Evolutionary conservation across 768 basidiomycete species (phyloP).

Genomic region (Rubroboletus satanas): DNA sequence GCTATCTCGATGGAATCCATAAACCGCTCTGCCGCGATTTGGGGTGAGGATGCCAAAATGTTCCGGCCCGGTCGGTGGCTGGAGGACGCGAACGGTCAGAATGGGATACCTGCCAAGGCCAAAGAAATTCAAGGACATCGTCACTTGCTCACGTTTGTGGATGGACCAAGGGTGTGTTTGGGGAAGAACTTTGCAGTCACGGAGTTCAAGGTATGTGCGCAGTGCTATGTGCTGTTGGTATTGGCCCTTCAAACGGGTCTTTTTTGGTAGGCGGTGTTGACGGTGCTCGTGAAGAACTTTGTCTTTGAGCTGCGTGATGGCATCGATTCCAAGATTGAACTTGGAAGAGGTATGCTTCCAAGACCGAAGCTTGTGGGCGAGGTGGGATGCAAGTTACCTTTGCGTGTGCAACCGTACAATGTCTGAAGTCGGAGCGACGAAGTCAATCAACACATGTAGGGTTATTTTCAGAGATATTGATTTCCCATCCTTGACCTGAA

Average conservation of each 20-base stretch:
- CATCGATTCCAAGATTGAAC: background rate
- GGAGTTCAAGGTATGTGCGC: slow-evolving; percentile 29
- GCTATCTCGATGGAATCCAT: slow-evolving; percentile 42
- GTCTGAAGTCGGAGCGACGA: background rate
- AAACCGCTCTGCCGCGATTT: slow-evolving; percentile 49
- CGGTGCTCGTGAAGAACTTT: background rate
- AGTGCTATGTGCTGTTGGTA: too few relatives aligned
- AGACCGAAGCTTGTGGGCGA: background rate
- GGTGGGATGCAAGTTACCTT: background rate
- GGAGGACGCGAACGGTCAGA: slow-evolving; percentile 12
- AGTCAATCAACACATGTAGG: too few relatives aligned
- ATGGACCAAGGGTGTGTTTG: slow-evolving; percentile 47
- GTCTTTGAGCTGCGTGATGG: background rate
- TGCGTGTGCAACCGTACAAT: background rate
- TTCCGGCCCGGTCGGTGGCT: slow-evolving; percentile 68
- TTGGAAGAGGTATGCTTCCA: background rate
- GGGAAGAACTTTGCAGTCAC: slow-evolving; percentile 46
- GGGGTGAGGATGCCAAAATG: slow-evolving; percentile 56
- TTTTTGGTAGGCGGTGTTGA: background rate
- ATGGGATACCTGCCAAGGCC: slow-evolving; percentile 25
- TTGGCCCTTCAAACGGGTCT: background rate
- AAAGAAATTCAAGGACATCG: slow-evolving; percentile 46
- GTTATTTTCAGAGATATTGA: too few relatives aligned
- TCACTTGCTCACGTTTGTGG: slow-evolving; percentile 50
- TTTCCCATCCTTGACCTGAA: too few relatives aligned